A percentile compares a stretch with the other conserved stretches of the same genome.
Conservation (phyloP, 495 filamentous ascomycete genomes). For the Parachaetomium inaequale region DNA sequence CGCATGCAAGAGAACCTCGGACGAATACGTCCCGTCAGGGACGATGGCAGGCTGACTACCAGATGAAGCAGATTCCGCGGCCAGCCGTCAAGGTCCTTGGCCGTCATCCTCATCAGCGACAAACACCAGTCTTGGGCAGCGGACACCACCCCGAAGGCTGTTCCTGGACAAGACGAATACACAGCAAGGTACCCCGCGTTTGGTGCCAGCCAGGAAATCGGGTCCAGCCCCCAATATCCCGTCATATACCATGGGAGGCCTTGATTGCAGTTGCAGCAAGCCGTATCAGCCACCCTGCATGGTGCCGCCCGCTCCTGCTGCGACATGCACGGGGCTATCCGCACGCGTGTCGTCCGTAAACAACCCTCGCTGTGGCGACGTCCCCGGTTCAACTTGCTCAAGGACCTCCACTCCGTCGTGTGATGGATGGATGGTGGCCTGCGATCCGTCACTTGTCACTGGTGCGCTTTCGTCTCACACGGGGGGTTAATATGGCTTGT, state of each 20-base stretch:
- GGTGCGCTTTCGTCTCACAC: not conserved
- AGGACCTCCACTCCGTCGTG: not conserved
- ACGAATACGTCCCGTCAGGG: conserved; percentile 19
- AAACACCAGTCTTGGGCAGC: not conserved
- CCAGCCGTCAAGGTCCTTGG: conserved; percentile 22
- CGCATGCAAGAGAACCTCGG: conserved; percentile 11
- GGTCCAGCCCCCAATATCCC: conserved; percentile 20
- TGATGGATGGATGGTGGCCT: not conserved
- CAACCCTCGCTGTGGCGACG: not conserved
- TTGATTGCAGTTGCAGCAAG: not conserved
- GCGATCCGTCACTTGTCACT: not conserved
- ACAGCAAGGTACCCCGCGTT: conserved; percentile 6
- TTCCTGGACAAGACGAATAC: not conserved
- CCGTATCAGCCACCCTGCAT: conserved; percentile 1
- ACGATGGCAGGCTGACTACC: conserved; percentile 9
- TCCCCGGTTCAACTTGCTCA: conserved; percentile 1
- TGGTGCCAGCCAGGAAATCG: conserved; percentile 30
- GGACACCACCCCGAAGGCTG: not conserved
- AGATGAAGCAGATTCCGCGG: not conserved
- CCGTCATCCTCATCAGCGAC: not conserved
- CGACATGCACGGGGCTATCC: conserved; percentile 8
- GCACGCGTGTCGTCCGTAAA: not conserved
- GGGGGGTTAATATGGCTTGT: not conserved
- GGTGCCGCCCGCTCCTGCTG: conserved; percentile 12
- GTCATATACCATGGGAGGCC: not conserved